phyloP scores from a whole-genome alignment of 1,139 yeast species.

The Taiozyma sp. region DNA sequence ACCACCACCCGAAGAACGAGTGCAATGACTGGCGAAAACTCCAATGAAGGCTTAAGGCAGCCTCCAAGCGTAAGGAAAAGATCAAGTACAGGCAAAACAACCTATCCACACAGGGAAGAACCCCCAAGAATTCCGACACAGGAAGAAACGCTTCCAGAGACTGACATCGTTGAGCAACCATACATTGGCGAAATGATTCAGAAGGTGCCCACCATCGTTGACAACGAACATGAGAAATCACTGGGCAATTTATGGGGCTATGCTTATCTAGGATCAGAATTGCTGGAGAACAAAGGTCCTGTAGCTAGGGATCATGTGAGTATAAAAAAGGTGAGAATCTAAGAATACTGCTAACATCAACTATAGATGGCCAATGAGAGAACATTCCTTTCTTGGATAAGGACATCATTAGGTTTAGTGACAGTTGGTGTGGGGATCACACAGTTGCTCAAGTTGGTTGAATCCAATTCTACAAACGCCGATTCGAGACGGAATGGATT shows the following conservation, averaged over 20 bases:
- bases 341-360: slow-evolving; percentile 2
- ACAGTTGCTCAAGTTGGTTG: slow-evolving; percentile 41
- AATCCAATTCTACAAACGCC: neutral
- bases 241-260: slow-evolving; percentile 13
- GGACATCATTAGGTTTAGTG: slow-evolving; percentile 57
- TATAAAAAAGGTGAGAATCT: neutral
- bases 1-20: neutral
- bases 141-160: neutral
- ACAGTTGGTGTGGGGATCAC: slow-evolving; percentile 55
- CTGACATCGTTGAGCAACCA: neutral
- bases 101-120: neutral
- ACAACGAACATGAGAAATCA: neutral
- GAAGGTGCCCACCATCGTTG: neutral
- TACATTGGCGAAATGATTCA: neutral
- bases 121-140: neutral
- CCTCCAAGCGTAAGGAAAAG: neutral
- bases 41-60: neutral
- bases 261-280: slow-evolving; percentile 23
- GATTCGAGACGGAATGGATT: slow-evolving; percentile 10
- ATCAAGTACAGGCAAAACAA: neutral
- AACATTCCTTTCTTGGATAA: slow-evolving; percentile 71
- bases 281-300: slow-evolving; percentile 40
- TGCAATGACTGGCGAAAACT: neutral
- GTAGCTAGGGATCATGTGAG: slow-evolving; percentile 49
- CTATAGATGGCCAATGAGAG: slow-evolving; percentile 66